Evolutionary conservation across 257 asterid genomes (phyloP).

Genomic region (Agastache rugosa): DNA sequence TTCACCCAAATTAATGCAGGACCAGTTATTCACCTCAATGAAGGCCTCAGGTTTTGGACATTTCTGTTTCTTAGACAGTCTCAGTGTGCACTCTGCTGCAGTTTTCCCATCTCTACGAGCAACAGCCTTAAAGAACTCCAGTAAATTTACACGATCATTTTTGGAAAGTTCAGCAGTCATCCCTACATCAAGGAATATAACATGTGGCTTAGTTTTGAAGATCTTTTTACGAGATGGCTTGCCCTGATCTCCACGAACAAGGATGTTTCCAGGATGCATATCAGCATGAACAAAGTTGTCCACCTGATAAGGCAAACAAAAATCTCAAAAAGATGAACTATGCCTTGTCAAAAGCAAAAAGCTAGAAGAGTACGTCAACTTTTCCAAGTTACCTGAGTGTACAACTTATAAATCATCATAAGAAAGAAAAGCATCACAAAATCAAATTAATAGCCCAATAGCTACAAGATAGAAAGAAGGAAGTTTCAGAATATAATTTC

Average conservation of each 20-base stretch:
- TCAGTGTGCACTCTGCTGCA: conserved; percentile 70
- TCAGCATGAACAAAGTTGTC: conserved; percentile 87
- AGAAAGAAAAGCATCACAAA: not conserved
- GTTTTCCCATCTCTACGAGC: conserved; percentile 73
- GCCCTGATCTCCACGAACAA: conserved; percentile 59
- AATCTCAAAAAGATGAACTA: conserved; percentile 19
- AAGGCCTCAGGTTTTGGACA: conserved; percentile 75
- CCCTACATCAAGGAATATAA: conserved; percentile 77
- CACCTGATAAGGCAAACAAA: conserved; percentile 50
- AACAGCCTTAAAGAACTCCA: conserved; percentile 78
- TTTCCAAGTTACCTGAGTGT: conserved; percentile 3
- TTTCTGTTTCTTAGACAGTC: conserved; percentile 68
- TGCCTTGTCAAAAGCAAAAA: not conserved
- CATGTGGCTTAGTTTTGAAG: conserved; percentile 74
- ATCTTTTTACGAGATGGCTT: conserved; percentile 57
- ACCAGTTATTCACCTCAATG: conserved; percentile 54
- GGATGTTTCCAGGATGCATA: conserved; percentile 90
- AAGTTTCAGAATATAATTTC: not conserved
- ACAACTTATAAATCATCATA: not conserved
- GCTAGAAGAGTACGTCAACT: not conserved
- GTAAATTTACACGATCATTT: conserved; percentile 57
- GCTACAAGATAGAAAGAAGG: not conserved
- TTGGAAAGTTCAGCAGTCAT: conserved; percentile 84
- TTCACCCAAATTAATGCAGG: conserved; percentile 11
- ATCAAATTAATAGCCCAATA: not conserved